These are phyloP conservation scores for Moesziomyces aphidis DNA, from an alignment of 1,284 basidiomycete species.

Conservation along the genomic window DNA sequence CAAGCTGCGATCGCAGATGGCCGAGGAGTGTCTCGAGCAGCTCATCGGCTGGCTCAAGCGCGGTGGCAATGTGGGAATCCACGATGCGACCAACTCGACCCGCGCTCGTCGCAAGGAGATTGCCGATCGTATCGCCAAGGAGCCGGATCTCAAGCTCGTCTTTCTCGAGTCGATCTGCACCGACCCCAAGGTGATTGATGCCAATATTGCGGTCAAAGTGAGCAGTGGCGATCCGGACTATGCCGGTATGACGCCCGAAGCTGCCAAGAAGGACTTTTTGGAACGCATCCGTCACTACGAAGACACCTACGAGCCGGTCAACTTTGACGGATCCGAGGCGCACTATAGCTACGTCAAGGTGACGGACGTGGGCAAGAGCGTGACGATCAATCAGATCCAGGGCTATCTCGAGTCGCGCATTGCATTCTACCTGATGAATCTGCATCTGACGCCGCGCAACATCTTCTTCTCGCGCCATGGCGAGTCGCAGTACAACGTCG, in stretches of 20 bases:
- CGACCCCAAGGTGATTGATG: conserved; percentile 91
- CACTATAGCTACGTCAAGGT: conserved; percentile 70
- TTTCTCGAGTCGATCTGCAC: conserved; percentile 96
- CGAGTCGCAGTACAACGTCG: conserved; percentile 96
- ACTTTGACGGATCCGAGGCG: conserved; percentile 75
- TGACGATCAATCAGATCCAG: conserved; percentile 65
- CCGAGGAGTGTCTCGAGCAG: conserved; percentile 92
- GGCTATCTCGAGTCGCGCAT: conserved; percentile 96
- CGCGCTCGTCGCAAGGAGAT: conserved; percentile 79
- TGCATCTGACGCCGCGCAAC: conserved; percentile 94
- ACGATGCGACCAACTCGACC: conserved; percentile 96
- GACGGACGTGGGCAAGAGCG: conserved; percentile 67
- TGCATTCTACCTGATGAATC: conserved; percentile 98
- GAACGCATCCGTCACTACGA: conserved; percentile 93
- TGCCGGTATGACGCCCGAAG: conserved; percentile 84
- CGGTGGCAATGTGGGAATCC: conserved; percentile 97
- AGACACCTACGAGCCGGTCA: conserved; percentile 92
- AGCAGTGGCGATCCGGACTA: conserved; percentile 97
- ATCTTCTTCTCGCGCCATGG: conserved; percentile 98
- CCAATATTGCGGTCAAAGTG: conserved; percentile 96
- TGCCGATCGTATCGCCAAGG: conserved; percentile 83
- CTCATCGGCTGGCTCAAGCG: conserved; percentile 90
- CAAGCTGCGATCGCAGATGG: conserved; percentile 82
- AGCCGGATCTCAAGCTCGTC: conserved; percentile 88
- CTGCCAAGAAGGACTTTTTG: conserved; percentile 88